phyloP scores from a whole-genome alignment of 2,329 filamentous ascomycete genomes.

The Microthyrium microscopicum region DNA sequence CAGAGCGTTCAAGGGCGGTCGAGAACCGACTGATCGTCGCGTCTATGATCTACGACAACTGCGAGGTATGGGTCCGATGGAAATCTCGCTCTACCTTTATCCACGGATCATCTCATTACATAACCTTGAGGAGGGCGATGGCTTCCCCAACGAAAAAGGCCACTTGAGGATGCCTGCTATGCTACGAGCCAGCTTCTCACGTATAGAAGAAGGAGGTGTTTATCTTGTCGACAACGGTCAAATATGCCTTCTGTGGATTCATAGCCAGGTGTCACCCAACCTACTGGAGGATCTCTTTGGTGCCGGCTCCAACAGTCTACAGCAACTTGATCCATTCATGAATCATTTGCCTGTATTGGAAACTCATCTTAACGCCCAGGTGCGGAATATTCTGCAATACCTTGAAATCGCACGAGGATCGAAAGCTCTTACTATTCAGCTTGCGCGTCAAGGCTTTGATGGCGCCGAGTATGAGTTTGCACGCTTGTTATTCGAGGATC shows the following conservation, averaged over 20 bases:
- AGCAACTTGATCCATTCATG: slow-evolving; percentile 64
- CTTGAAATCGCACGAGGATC: slow-evolving; percentile 63
- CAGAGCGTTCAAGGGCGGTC: slow-evolving; percentile 80
- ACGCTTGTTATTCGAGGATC: slow-evolving; percentile 73
- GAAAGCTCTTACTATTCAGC: slow-evolving; percentile 76
- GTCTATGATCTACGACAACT: slow-evolving; percentile 86
- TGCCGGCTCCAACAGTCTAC: slow-evolving; percentile 51
- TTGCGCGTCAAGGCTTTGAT: slow-evolving; percentile 83
- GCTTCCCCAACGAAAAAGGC: slow-evolving; percentile 83
- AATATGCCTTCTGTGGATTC: slow-evolving; percentile 79
- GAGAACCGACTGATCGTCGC: slow-evolving; percentile 77
- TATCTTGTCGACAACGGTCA: slow-evolving; percentile 96
- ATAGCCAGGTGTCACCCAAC: slow-evolving; percentile 82
- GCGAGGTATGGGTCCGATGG: slow-evolving; percentile 68
- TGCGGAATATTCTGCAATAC: slow-evolving; percentile 83
- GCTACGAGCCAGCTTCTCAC: slow-evolving; percentile 68
- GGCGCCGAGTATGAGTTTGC: slow-evolving; percentile 96
- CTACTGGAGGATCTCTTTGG: slow-evolving; percentile 84
- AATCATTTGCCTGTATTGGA: slow-evolving; percentile 68
- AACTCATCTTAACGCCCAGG: slow-evolving; percentile 87
- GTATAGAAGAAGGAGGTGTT: slow-evolving; percentile 80
- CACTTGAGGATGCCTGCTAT: slow-evolving; percentile 70
- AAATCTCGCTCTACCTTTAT: slow-evolving; percentile 85
- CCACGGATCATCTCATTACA: slow-evolving; percentile 85
- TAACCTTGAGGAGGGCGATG: slow-evolving; percentile 72